Percentiles rank a stretch among this genome's conserved stretches.
These are phyloP conservation scores for Neolentinus lepideus DNA, from an alignment of 1,284 basidiomycete genomes.

Conservation along the genomic window DNA sequence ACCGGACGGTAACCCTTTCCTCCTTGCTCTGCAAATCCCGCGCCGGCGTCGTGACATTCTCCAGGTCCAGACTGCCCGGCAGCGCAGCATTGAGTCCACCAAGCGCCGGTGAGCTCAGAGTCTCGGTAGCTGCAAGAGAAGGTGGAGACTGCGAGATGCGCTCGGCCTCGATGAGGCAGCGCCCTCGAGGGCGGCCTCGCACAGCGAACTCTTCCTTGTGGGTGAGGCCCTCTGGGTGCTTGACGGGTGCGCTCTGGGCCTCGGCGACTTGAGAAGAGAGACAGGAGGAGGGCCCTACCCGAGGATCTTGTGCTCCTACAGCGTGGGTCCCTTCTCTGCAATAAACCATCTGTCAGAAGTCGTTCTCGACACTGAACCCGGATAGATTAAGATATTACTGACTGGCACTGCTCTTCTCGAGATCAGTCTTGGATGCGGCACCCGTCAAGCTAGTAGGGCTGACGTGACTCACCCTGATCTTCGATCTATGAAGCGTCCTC, in stretches of 20 bases:
- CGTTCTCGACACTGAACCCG: neutral
- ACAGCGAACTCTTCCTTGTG: neutral
- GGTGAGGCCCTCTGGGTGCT: slow-evolving; percentile 1
- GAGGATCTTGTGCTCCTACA: slow-evolving; percentile 16
- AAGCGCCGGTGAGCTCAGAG: neutral
- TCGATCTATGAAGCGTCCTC: neutral
- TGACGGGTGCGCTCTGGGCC: slow-evolving; percentile 7
- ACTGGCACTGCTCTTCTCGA: slow-evolving; percentile 3
- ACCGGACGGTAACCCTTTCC: slow-evolving; percentile 8
- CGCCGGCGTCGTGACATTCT: slow-evolving; percentile 7
- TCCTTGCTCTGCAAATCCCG: slow-evolving; percentile 9
- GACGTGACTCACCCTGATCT: neutral
- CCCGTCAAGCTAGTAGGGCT: neutral
- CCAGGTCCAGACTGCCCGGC: slow-evolving; percentile 7
- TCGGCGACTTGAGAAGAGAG: slow-evolving; percentile 10
- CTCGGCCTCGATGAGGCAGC: neutral
- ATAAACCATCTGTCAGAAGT: neutral
- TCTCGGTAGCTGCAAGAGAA: neutral
- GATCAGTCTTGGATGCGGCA: neutral
- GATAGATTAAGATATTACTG: neutral
- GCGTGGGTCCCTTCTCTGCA: slow-evolving; percentile 12
- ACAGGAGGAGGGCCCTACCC: slow-evolving; percentile 13
- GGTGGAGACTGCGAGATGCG: neutral
- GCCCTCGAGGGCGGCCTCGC: slow-evolving; percentile 1
- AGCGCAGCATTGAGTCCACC: neutral